Conservation (phyloP, 2,329 filamentous ascomycete species). For the Aspergillus thermomutatus region DNA sequence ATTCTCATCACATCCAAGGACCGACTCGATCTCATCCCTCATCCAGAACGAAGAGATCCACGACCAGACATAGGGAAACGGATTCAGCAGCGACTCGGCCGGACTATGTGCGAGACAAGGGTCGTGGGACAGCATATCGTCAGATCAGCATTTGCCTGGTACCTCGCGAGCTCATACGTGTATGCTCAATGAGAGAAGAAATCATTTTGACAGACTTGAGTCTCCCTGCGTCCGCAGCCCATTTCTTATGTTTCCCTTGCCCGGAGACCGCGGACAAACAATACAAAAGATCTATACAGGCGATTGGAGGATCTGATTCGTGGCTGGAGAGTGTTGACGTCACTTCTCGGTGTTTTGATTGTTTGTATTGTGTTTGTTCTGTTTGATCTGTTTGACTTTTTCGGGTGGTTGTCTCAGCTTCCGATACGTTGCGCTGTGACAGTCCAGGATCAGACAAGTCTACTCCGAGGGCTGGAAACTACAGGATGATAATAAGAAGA, state of each 20-base stretch:
- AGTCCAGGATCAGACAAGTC: no score
- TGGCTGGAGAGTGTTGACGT: background rate
- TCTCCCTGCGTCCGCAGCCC: background rate
- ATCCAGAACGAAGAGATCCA: background rate
- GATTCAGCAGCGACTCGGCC: background rate
- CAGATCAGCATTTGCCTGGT: background rate
- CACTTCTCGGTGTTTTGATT: background rate
- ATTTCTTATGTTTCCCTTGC: background rate
- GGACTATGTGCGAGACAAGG: background rate
- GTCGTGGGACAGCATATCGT: background rate
- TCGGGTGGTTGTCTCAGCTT: background rate
- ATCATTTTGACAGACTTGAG: background rate
- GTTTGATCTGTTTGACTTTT: background rate
- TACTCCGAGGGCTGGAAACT: no score
- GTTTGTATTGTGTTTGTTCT: background rate
- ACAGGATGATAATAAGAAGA: background rate
- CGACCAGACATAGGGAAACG: background rate
- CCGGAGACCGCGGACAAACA: background rate
- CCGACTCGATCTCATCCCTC: background rate
- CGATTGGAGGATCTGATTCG: background rate
- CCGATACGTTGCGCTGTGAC: background rate
- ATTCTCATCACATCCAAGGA: no score
- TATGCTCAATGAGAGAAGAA: background rate
- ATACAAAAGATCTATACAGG: background rate
- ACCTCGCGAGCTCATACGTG: background rate